Evolutionary conservation across 1,139 yeast genomes (phyloP), one percentile per base, ranked within the genome.

Genomic region (Geotrichum aggregatum): DNA sequence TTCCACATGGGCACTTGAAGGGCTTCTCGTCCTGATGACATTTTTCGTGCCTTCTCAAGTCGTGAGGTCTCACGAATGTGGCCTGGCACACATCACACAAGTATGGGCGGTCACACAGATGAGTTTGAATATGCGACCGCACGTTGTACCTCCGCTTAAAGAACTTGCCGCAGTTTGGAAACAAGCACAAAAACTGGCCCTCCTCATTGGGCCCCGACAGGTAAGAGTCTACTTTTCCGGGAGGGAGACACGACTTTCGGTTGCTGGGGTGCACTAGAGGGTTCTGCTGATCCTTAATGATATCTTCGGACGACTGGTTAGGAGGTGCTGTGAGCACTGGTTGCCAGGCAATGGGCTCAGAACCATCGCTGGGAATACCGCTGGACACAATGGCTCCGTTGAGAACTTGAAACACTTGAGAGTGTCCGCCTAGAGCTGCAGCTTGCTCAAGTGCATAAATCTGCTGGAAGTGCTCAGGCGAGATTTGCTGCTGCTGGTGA

Each of bases 111-210:
- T 94, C 98, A 66, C 94, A 84, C 50, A 94, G 72, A 74, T 94
- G 99, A 0, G 98, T 94, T 67, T 94, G 98, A 54, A 94, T 91
- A 67, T 94, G 99, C 0, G 97, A 88, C 56, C 98, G 76, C n/a
- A 88, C 89, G 66, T 94, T 94, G 70, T 94, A 94, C 48, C 96
- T 76, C 64, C 98, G 76, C 8, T 91, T 83, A 70, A 94, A 92
- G 54, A 78, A 74, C 68, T 94, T 89, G 16, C 87, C 86, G 70
- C 99, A 94, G 52, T 79, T 77, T 24, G 86, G 80, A 68, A 76
- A 92, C 54, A 79, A 76, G 68, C 99, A 94, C 38, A 82, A 77
- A 69, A 79, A 94, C 31, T 71, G 63, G 11, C 73, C 74, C 50
- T 83, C 79, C 49, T 77, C 83, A 62, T 84, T 84, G 1, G 96